phyloP scores from a whole-genome alignment of 2,329 filamentous ascomycete genomes.

The Fonsecaea nubica region DNA sequence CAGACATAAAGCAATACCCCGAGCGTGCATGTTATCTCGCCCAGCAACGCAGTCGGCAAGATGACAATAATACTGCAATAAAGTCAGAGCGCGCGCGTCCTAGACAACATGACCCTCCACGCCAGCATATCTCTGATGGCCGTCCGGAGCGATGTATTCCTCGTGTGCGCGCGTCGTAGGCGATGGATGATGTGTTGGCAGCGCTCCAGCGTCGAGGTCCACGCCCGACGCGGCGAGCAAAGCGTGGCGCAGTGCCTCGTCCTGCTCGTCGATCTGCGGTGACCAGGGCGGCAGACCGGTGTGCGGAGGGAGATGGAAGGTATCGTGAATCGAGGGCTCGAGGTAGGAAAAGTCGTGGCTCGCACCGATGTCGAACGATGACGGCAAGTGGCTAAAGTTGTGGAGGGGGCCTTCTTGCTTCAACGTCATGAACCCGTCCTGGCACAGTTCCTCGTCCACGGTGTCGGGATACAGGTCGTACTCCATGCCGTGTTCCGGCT shows the following conservation, averaged over 20 bases:
- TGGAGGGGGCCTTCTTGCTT: conserved; percentile 10
- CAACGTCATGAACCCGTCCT: conserved; percentile 28
- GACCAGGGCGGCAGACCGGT: conserved; percentile 3
- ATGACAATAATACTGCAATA: not conserved
- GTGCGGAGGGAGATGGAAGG: conserved; percentile 14
- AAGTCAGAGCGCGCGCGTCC: not conserved
- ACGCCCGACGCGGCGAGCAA: conserved; percentile 23
- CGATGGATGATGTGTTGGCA: not conserved
- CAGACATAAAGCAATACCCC: no score
- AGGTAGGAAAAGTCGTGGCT: conserved; percentile 12
- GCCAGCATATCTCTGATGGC: conserved; percentile 5
- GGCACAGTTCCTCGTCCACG: conserved; percentile 33
- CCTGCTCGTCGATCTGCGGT: conserved; percentile 13
- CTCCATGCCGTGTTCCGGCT: conserved; percentile 14
- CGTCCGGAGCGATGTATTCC: not conserved
- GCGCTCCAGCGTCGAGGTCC: conserved; percentile 4
- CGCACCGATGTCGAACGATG: conserved; percentile 19
- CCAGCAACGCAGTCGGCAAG: no score
- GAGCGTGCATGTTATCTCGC: no score
- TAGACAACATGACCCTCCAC: not conserved
- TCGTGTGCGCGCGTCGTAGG: conserved; percentile 2
- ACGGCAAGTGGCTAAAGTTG: conserved; percentile 19
- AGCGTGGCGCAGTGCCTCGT: conserved; percentile 22
- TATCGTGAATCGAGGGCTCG: conserved; percentile 10
- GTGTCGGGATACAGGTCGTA: conserved; percentile 24